Base-by-base conservation (phyloP, 306 rosid species). In the Begonia loranthoides region DNA sequence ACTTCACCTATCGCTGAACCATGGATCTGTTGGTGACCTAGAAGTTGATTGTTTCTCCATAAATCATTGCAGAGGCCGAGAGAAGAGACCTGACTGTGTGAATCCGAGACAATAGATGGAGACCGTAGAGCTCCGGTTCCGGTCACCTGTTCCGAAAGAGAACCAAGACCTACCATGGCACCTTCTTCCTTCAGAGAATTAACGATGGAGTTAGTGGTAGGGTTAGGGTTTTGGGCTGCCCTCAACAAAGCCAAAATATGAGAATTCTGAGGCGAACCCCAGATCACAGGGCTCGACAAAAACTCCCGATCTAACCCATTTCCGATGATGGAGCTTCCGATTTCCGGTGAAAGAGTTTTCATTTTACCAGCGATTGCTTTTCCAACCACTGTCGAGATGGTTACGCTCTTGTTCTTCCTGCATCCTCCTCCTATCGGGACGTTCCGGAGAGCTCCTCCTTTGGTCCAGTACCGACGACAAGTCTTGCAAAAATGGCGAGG, bases 261-360 rank as follows among this genome's bases (percentile, higher is more conserved):
- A 24, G 87, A 76, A 54, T 80, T 82, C 60, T 85, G 97, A 0
- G 95, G 87, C 1, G 95, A 85, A 0, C 97, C 97, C 97, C 97
- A 90, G 0, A 78, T 69, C 64, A 90, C 69, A 9, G 81, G 95
- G 59, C 58, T 66, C 3, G 75, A 28, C 28, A 68, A 58, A 45
- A 79, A 41, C 9, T 69, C 76, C 0, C 66, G 75, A 47, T 76
- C 94, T 5, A 71, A 70, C 22, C 79, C 77, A 1, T 49, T 52
- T 8, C 69, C 70, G 2, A 73, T 40, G 44, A 51, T 3, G 5
- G 87, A 61, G 61, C 79, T 59, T 14, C 80, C 79, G 6, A 76
- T 58, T 66, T 87, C 96, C 0, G 87, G 52, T 1, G 79, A 67
- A 13, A 67, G 56, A 4, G 79, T 64, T 58, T 77, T 89, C 79